phyloP scores from a whole-genome alignment of 768 basidiomycete species.

The Leucocoprinus leucothites region DNA sequence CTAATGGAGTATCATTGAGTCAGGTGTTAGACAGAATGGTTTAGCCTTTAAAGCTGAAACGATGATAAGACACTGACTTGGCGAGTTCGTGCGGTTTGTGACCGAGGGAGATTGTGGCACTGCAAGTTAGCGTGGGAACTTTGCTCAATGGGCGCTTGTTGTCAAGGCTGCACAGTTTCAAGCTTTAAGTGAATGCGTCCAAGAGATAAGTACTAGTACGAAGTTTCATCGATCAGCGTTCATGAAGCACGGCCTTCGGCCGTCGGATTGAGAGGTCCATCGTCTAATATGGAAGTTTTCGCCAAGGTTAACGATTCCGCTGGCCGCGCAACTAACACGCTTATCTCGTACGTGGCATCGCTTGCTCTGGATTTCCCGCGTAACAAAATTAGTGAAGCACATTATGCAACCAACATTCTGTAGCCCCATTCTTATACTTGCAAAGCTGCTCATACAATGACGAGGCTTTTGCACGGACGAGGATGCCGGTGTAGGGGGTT shows the following conservation, averaged over 20 bases:
- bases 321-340: slow-evolving; percentile 6
- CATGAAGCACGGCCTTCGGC: slow-evolving; percentile 3
- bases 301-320: neutral
- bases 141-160: neutral
- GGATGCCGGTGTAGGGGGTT: no score
- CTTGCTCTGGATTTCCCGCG: neutral
- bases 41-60: no score
- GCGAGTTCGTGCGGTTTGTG: no score
- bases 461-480: no score
- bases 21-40: no score
- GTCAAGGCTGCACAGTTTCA: neutral
- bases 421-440: neutral
- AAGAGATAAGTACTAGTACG: neutral
- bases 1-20: no score
- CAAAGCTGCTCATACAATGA: neutral
- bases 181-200: neutral
- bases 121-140: neutral
- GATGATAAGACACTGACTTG: no score
- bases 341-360: slow-evolving; percentile 5
- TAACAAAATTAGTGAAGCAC: neutral
- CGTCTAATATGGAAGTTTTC: neutral
- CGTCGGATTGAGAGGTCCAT: neutral
- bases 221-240: slow-evolving; percentile 1
- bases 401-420: neutral
- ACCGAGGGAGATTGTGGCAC: no score